Percentiles rank a stretch among this genome's conserved stretches.
These are phyloP conservation scores for Pelargonium cotyledonis DNA, from an alignment of 441 rosid species.

Conservation along the genomic window DNA sequence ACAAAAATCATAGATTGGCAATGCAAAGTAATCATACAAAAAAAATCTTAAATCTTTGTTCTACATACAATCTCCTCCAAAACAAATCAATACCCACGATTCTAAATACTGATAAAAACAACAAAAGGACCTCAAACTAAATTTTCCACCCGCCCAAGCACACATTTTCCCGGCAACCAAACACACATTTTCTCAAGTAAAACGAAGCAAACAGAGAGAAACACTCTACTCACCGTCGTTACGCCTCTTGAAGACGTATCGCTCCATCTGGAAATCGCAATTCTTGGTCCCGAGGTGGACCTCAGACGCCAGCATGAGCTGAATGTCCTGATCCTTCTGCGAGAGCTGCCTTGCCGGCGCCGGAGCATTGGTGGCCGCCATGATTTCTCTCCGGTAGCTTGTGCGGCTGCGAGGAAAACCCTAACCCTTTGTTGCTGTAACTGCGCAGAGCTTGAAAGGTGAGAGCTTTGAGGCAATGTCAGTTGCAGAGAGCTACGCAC, in stretches of 20 bases:
- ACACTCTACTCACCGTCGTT: conserved; percentile 50
- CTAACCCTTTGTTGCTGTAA: neutral
- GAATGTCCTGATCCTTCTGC: conserved; percentile 69
- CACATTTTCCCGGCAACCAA: neutral
- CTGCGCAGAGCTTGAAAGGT: neutral
- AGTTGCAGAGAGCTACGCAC: neutral
- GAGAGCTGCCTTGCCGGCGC: conserved; percentile 43
- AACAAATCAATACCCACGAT: neutral
- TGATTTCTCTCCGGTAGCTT: conserved; percentile 3
- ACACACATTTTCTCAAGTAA: neutral
- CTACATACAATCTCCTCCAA: neutral
- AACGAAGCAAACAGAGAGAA: neutral
- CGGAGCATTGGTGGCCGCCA: conserved; percentile 35
- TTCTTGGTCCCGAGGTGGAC: conserved; percentile 91
- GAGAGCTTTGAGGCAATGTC: neutral
- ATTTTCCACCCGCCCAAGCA: neutral
- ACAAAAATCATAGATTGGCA: too few relatives aligned
- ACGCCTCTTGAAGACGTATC: conserved; percentile 87
- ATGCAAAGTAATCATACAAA: too few relatives aligned
- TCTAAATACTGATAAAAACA: neutral
- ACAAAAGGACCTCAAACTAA: neutral
- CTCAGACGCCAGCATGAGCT: conserved; percentile 83
- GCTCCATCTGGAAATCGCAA: conserved; percentile 89
- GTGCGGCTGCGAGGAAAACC: neutral
- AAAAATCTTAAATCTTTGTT: neutral